phyloP scores from a whole-genome alignment of 768 basidiomycete genomes.

The Suillus subluteus region DNA sequence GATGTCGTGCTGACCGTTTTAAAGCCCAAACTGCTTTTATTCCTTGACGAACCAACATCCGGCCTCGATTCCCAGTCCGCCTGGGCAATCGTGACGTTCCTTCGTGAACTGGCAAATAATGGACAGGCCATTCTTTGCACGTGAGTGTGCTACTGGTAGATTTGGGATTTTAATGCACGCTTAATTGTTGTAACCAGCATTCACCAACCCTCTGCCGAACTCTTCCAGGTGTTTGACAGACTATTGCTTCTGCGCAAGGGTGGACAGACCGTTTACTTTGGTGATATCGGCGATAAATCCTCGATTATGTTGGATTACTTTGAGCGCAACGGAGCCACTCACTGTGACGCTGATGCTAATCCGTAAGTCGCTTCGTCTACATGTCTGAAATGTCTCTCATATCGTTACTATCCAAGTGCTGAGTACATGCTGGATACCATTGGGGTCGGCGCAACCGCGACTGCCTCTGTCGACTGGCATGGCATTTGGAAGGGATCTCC shows the following conservation, averaged over 20 bases:
- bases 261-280: conserved; percentile 74
- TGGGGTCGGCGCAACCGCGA: conserved; percentile 58
- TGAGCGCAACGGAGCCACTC: conserved; percentile 24
- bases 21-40: conserved; percentile 50
- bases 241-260: conserved; percentile 54
- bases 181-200: conserved; percentile 15
- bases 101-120: conserved; percentile 54
- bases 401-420: conserved; percentile 32
- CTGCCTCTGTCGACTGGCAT: conserved; percentile 52
- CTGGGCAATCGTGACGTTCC: conserved; percentile 50
- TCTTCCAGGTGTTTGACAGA: conserved; percentile 57
- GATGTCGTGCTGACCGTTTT: background rate
- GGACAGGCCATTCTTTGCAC: conserved; percentile 63
- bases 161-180: background rate
- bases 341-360: conserved; percentile 23
- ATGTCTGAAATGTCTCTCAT: background rate
- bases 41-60: conserved; percentile 65
- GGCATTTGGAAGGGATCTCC: conserved; percentile 48
- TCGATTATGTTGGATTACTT: conserved; percentile 27
- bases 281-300: conserved; percentile 37
- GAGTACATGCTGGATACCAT: conserved; percentile 57
- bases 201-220: conserved; percentile 46
- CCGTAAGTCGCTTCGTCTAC: conserved; percentile 20
- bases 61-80: conserved; percentile 57
- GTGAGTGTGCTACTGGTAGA: conserved; percentile 27